Base-by-base conservation (phyloP, 306 rosid genomes). In the Rubus idaeus region DNA sequence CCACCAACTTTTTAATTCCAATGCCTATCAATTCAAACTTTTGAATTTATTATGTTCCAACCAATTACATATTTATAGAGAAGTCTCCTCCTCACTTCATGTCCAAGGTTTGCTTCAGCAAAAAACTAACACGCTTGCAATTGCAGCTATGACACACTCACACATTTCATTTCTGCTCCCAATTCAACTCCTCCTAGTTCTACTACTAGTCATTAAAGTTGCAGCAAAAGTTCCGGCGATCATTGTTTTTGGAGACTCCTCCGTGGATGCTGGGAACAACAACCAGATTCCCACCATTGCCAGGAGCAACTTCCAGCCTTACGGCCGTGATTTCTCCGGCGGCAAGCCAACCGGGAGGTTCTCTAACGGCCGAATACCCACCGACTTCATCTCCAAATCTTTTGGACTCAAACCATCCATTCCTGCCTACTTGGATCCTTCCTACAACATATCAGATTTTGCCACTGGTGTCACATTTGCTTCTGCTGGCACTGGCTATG, bases 211-310 rank as follows among this genome's bases (percentile, higher is more conserved):
- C 8, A 23, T 12, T 6, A n/a, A 49, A 23, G 51, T 3, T 3
- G 76, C 52, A 17, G 89, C 91, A 0, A 87, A 86, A 44, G 89
- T 92, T 53, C 89, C 96, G 5, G 91, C 96, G 0, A 23, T 92
- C 6, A 83, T 94, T 11, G 96, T 94, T 44, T 94, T 94, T 12
- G 98, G 98, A 0, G 98, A 94, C 88, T 94, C 98, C 2, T 85
- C 98, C 0, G 98, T 92, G 0, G 98, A 94, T 6, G 97, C 98
- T 0, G 98, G 98, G 18, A 94, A 94, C 84, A 94, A 94, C 88
- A 92, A 94, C 91, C 87, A 14, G 70, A 94, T 94, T 3, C 96
- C 89, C 0, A 94, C 98, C 3, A 41, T 94, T 55, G 95, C 95
- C 1, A 53, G 97, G 85, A 94, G 98, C 80, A 94, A 94, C 52